Evolutionary conservation across 805 yeast genomes (phyloP), one percentile per base, ranked within the genome.

Genomic region (Myxozyma melibiosi): DNA sequence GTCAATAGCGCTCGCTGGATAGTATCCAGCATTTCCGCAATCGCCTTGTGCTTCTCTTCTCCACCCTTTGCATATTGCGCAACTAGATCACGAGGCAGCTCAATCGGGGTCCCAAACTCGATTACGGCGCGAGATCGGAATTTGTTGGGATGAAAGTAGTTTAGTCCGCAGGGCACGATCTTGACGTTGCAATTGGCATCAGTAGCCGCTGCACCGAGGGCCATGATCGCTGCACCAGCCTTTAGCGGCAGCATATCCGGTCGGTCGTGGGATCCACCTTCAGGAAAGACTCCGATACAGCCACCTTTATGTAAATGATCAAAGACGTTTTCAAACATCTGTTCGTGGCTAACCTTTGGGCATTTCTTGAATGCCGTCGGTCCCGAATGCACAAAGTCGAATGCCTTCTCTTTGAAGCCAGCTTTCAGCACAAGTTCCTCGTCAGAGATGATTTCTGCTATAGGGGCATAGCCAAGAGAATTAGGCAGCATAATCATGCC

Each of bases 151-250:
- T 89, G 96, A 80, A 92, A 92, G 73, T 92, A 92, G 73, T 92
- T 92, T 92, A 94, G 86, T 42, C 99, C 99, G 70, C 96, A 90
- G 3, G 98, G 98, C 13, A 94, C 96, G 64, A 92, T 88, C 65
- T 85, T 84, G 3, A 92, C 92, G 55, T 85, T 84, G 58, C 87
- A 83, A 42, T 81, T 80, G 0, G 94, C 89, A 66, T 88, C 80
- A 57, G 82, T 78, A 20, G 84, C 87, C 83, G 90, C 82, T 9
- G 98, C 94, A 8, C 98, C 99, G 31, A 92, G 76, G 0, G 98
- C 98, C 98, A 92, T 94, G 55, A 92, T 87, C 2, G 97, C 97
- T 6, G 94, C 97, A 61, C 99, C 99, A 0, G 98, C 97, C 70
- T 94, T 92, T 65, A 92, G 76, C 0, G 99, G 99, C 50, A 92